Evolutionary conservation across 305 asterid genomes (phyloP), one percentile per base, ranked within the genome.

Genomic region (Striga hermonthica): DNA sequence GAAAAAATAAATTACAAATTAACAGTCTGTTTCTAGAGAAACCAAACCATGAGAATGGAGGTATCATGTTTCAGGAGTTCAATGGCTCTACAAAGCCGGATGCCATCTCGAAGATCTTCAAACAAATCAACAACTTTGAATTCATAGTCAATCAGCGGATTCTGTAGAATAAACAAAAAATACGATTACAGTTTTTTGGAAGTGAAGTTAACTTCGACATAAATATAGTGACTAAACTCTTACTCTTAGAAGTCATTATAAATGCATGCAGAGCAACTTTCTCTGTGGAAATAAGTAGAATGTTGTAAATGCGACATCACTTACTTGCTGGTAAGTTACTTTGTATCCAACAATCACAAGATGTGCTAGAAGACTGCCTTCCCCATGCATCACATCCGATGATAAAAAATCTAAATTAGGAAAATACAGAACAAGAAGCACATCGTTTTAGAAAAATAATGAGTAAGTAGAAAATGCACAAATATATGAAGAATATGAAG

Each of bases 361-460:
- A 85, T 93, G 97, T 47, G 95, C 80, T 48, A 83, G 81, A 72
- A 93, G 83, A 81, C 88, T 88, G 45, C 99, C 97, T 81, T 90
- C 99, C 73, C 99, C 99, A 57, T 85, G 97, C 99, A 93, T 93
- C 82, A 93, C 90, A 73, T 93, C 97, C 40, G 95, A 78, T 40
- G 95, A 79, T 78, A 93, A 82, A 73, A 93, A 84, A 10, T 86
- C 99, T 93, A 75, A 55, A 57, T 72, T 40, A 47, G 66, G 41
- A 66, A 74, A 71, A 59, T 38, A 57, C 35, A 70, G 6, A 48
- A 63, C 62, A 31, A 34, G 11, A n/a, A 35, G 70, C 48, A 44
- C 57, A 36, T 39, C 67, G 13, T 47, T 52, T 39, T 56, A 71
- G 68, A 31, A 57, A 28, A 61, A 66, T 61, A 75, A 43, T 57